Evolutionary conservation across 2,329 filamentous ascomycete species (phyloP).

Genomic region (Aulographum hederae): DNA sequence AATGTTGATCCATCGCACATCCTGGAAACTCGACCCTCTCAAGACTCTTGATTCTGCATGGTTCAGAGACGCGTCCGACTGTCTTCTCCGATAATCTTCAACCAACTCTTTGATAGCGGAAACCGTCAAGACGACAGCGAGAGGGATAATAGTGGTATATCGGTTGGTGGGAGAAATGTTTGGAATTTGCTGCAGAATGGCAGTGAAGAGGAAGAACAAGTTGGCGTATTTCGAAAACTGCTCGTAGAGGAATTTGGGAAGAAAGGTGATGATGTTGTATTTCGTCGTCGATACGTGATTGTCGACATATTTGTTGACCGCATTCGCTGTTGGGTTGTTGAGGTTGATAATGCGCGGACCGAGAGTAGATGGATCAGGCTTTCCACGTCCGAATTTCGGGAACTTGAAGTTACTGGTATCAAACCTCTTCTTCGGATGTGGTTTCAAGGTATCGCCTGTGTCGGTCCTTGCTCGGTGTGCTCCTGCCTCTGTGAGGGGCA

Average conservation of each 20-base stretch:
- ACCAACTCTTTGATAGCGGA: slow-evolving; percentile 89
- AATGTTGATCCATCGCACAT: slow-evolving; percentile 87
- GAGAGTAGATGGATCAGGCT: slow-evolving; percentile 75
- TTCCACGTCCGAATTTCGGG: slow-evolving; percentile 67
- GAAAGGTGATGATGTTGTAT: slow-evolving; percentile 83
- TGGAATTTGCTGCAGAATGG: slow-evolving; percentile 84
- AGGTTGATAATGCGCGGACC: slow-evolving; percentile 86
- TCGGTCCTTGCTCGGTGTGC: slow-evolving; percentile 22
- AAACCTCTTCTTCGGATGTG: slow-evolving; percentile 36
- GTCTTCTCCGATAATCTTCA: slow-evolving; percentile 80
- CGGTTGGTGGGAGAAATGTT: slow-evolving; percentile 85
- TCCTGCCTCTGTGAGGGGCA: slow-evolving; percentile 71
- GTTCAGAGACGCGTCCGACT: slow-evolving; percentile 74
- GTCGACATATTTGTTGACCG: slow-evolving; percentile 75
- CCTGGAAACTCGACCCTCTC: slow-evolving; percentile 65
- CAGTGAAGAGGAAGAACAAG: slow-evolving; percentile 97
- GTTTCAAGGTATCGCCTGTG: slow-evolving; percentile 20
- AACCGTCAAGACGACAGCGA: slow-evolving; percentile 77
- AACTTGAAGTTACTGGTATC: slow-evolving; percentile 74
- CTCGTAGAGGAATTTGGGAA: slow-evolving; percentile 94
- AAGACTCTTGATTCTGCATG: slow-evolving; percentile 70
- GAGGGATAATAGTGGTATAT: slow-evolving; percentile 92
- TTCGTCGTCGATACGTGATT: slow-evolving; percentile 97
- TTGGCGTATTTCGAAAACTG: slow-evolving; percentile 99
- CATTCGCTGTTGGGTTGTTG: slow-evolving; percentile 90